Conservation (phyloP, 805 yeast species). For the Torulaspora delbrueckii region DNA sequence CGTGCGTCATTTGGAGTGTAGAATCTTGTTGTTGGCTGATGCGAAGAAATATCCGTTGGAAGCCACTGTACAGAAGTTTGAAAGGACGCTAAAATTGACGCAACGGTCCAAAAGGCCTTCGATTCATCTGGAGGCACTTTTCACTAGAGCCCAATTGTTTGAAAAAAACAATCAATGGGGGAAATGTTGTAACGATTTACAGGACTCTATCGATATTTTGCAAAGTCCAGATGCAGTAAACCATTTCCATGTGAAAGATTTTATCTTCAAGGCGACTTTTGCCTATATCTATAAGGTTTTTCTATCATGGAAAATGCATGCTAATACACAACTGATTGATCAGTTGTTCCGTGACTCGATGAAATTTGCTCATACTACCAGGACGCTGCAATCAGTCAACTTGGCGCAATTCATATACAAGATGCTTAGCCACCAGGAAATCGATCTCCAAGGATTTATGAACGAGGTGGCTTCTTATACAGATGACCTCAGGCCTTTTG, state of each 20-base stretch:
- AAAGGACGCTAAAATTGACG: conserved; percentile 14
- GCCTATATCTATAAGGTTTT: conserved; percentile 16
- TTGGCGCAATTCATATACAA: conserved; percentile 7
- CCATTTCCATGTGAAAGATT: conserved; percentile 9
- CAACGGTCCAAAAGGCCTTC: conserved; percentile 10
- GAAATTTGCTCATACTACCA: conserved; percentile 13
- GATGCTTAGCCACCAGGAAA: conserved; percentile 8
- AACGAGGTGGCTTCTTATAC: conserved; percentile 8
- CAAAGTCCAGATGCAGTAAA: conserved; percentile 8
- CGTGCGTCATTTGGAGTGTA: conserved; percentile 16
- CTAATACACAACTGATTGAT: not conserved
- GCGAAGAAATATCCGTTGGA: conserved; percentile 6
- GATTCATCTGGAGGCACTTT: conserved; percentile 17
- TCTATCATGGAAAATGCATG: conserved; percentile 6
- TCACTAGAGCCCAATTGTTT: conserved; percentile 24
- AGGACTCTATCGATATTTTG: conserved; percentile 13
- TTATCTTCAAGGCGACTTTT: conserved; percentile 15
- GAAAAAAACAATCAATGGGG: conserved; percentile 14
- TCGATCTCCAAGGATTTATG: conserved; percentile 9
- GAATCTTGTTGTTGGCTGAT: conserved; percentile 18
- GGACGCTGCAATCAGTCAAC: conserved; percentile 12
- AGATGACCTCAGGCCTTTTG: conserved; percentile 5
- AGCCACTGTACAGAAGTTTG: conserved; percentile 13
- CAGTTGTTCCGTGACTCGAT: not conserved
- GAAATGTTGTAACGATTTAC: conserved; percentile 15